These are phyloP conservation scores for Blastomyces gilchristii DNA, from an alignment of 2,329 filamentous ascomycete species.

Conservation along the genomic window DNA sequence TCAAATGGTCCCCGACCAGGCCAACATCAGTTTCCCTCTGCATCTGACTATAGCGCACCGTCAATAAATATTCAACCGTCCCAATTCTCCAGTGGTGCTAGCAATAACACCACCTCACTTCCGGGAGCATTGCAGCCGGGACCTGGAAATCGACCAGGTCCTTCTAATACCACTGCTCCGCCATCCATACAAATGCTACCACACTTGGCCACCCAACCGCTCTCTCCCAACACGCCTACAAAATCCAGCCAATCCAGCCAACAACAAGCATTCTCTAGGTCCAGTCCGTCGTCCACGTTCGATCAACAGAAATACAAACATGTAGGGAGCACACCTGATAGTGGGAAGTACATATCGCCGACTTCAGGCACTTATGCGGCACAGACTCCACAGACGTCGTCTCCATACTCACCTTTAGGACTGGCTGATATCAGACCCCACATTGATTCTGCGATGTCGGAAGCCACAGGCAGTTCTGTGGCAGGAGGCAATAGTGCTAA, in stretches of 20 bases:
- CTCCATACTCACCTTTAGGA: constrained; percentile 78
- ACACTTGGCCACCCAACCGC: constrained; percentile 36
- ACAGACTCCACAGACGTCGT: constrained; percentile 47
- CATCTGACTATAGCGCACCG: constrained; percentile 42
- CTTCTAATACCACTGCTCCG: constrained; percentile 47
- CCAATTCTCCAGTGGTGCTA: constrained; percentile 36
- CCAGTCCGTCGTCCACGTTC: constrained; percentile 62
- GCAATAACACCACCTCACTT: constrained; percentile 35
- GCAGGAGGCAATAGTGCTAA: constrained; percentile 55
- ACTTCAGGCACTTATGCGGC: constrained; percentile 36
- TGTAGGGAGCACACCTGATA: constrained; percentile 55
- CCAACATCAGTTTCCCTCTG: constrained; percentile 40
- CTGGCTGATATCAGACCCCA: constrained; percentile 84
- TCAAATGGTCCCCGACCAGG: constrained; percentile 30
- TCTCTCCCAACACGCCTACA: constrained; percentile 45
- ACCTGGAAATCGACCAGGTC: constrained; percentile 41
- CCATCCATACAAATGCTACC: constrained; percentile 49
- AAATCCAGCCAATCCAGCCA: constrained; percentile 55
- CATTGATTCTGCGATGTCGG: constrained; percentile 69
- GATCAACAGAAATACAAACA: constrained; percentile 53
- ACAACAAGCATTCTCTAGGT: constrained; percentile 71
- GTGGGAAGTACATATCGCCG: constrained; percentile 52
- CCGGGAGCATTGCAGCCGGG: constrained; percentile 54
- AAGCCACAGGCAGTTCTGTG: constrained; percentile 51
- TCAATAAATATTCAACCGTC: constrained; percentile 52